Percentiles rank a stretch among this genome's conserved stretches.
Conservation (phyloP, 176 grass and related monocot species). For the Chrysopogon serrulatus region DNA sequence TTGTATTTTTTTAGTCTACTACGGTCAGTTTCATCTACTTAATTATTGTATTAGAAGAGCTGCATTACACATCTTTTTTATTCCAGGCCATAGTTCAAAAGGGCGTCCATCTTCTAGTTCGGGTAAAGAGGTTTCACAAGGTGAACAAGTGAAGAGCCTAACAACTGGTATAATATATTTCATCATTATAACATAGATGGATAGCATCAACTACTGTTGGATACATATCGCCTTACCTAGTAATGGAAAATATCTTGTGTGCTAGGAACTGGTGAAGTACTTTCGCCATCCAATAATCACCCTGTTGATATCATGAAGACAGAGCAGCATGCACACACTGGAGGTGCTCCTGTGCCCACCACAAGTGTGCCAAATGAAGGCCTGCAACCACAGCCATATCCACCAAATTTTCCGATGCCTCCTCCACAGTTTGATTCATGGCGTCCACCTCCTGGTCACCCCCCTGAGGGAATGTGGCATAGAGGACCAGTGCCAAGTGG, state of each 20-base stretch:
- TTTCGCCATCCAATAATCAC: conserved; percentile 27
- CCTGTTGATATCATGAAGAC: conserved; percentile 54
- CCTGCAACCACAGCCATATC: conserved; percentile 43
- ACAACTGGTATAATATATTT: conserved; percentile 42
- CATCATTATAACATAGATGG: background rate
- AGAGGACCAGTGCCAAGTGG: conserved; percentile 53
- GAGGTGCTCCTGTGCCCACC: conserved; percentile 26
- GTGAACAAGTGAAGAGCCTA: conserved; percentile 47
- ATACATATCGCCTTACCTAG: background rate
- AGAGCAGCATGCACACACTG: conserved; percentile 37
- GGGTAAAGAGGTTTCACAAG: conserved; percentile 46
- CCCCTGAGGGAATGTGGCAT: conserved; percentile 75
- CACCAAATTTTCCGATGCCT: conserved; percentile 39
- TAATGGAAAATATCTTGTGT: conserved; percentile 21
- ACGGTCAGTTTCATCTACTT: background rate
- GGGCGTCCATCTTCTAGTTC: conserved; percentile 58
- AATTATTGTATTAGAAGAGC: conserved; percentile 1
- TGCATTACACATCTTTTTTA: conserved; percentile 20
- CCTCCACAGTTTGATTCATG: conserved; percentile 73
- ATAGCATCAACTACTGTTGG: conserved; percentile 4
- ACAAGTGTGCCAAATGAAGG: conserved; percentile 35
- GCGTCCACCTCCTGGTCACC: conserved; percentile 50
- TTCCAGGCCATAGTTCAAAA: conserved; percentile 77
- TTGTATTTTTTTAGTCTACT: conserved; percentile 8
- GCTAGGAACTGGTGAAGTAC: conserved; percentile 41